Evolutionary conservation across 208 protist species (phyloP).

Genomic region (Acanthamoeba royreba): DNA sequence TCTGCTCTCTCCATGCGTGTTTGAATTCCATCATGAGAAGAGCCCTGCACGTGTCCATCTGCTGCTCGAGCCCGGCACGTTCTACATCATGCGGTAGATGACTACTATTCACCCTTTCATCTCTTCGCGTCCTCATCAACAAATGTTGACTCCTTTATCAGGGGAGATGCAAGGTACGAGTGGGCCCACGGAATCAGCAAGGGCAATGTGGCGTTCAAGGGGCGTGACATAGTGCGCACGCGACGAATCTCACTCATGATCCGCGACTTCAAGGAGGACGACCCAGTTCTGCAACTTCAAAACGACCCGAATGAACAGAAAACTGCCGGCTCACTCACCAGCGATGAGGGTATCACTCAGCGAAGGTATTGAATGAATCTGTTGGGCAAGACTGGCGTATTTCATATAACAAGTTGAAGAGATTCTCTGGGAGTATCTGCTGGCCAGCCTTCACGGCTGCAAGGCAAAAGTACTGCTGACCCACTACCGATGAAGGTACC

Average conservation of each 20-base stretch:
- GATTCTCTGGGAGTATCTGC: too few species aligned
- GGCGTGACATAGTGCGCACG: background rate
- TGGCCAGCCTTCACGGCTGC: too few species aligned
- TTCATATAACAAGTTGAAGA: too few species aligned
- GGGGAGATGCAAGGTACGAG: background rate
- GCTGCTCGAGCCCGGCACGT: background rate
- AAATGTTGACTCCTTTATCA: background rate
- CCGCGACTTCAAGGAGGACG: slow-evolving; percentile 34
- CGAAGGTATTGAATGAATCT: too few species aligned
- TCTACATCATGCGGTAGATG: slow-evolving; percentile 29
- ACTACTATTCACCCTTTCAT: background rate
- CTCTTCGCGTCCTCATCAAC: background rate
- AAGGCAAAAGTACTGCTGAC: too few species aligned
- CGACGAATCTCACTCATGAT: slow-evolving; percentile 5
- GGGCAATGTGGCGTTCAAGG: background rate
- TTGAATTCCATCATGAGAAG: slow-evolving; percentile 30
- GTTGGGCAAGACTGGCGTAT: too few species aligned
- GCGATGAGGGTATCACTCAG: too few species aligned
- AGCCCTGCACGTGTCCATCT: background rate
- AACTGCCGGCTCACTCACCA: too few species aligned
- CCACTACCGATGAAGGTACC: too few species aligned
- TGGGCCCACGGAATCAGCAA: slow-evolving; percentile 20
- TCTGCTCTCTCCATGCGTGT: slow-evolving; percentile 19
- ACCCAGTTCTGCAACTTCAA: too few species aligned
- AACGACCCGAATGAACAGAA: too few species aligned